phyloP scores from a whole-genome alignment of 495 filamentous ascomycete species.

The Letharia columbiana region DNA sequence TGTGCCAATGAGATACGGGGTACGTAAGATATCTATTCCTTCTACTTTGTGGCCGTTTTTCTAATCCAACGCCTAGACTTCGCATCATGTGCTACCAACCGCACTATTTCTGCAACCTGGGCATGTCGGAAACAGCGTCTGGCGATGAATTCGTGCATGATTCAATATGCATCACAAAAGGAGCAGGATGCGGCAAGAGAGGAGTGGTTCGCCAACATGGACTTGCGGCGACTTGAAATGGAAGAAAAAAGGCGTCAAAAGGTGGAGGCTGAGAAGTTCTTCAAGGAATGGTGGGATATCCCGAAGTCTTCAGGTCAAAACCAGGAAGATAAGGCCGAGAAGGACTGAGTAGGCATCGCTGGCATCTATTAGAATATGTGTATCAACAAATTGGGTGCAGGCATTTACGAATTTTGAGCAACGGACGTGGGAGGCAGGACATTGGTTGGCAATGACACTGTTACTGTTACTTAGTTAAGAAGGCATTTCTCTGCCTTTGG shows the following conservation, averaged over 20 bases:
- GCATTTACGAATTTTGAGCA: not conserved
- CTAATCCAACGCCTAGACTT: slow-evolving; percentile 50
- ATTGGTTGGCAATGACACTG: not conserved
- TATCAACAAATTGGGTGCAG: not conserved
- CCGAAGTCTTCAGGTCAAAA: not conserved
- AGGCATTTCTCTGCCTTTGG: not conserved
- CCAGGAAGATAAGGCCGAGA: not conserved
- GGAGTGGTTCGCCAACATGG: slow-evolving; percentile 77
- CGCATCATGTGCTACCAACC: slow-evolving; percentile 76
- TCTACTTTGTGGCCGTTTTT: not conserved
- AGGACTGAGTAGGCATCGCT: not conserved
- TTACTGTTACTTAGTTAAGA: not conserved
- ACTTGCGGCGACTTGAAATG: slow-evolving; percentile 55
- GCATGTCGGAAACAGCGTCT: slow-evolving; percentile 68
- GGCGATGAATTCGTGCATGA: slow-evolving; percentile 91
- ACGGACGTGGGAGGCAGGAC: not conserved
- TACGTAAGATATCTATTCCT: slow-evolving; percentile 32
- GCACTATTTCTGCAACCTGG: slow-evolving; percentile 79
- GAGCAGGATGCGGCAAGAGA: slow-evolving; percentile 84
- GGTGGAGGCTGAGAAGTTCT: slow-evolving; percentile 26
- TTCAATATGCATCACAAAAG: slow-evolving; percentile 67
- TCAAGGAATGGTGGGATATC: slow-evolving; percentile 3
- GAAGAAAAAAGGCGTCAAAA: slow-evolving; percentile 39
- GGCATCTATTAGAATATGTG: not conserved
- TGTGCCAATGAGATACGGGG: slow-evolving; percentile 85